Percentiles rank a stretch among this genome's conserved stretches.
Evolutionary conservation across 352 stramenopile species (phyloP).

Genomic region (Phytophthora sojae): DNA sequence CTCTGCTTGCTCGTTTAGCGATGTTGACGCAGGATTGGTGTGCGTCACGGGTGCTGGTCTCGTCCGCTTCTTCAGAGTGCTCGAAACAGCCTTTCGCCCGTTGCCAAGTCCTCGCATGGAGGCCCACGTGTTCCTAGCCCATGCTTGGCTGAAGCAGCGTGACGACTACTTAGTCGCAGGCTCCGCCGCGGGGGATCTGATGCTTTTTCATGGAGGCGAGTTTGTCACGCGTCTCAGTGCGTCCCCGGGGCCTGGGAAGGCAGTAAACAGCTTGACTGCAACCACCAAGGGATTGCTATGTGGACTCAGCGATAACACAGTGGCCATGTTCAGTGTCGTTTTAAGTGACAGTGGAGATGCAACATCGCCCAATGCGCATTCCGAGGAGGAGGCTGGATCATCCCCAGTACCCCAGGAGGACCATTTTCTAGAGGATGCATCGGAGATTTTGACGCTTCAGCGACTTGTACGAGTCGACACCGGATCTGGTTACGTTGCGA

Average conservation of each 20-base stretch:
- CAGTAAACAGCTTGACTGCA: slow-evolving; percentile 67
- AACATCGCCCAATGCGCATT: slow-evolving; percentile 38
- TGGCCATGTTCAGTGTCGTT: slow-evolving; percentile 74
- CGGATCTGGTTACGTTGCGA: slow-evolving; percentile 46
- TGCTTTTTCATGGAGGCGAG: slow-evolving; percentile 89
- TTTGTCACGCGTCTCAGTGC: slow-evolving; percentile 63
- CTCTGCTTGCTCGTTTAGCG: slow-evolving; percentile 88
- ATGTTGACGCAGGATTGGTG: slow-evolving; percentile 88
- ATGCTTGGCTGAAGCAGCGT: slow-evolving; percentile 91
- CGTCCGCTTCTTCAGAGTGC: slow-evolving; percentile 92
- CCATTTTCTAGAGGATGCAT: slow-evolving; percentile 29
- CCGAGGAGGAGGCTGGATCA: slow-evolving; percentile 18
- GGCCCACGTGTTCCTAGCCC: slow-evolving; percentile 75
- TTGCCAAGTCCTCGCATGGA: slow-evolving; percentile 87
- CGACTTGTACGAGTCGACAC: slow-evolving; percentile 70
- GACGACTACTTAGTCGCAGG: slow-evolving; percentile 91
- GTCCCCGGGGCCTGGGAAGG: slow-evolving; percentile 58
- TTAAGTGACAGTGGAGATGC: slow-evolving; percentile 25
- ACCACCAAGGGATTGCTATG: slow-evolving; percentile 85
- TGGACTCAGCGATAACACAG: slow-evolving; percentile 69
- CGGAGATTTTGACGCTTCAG: slow-evolving; percentile 61
- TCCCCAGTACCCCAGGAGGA: slow-evolving; percentile 22
- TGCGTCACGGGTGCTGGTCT: slow-evolving; percentile 84
- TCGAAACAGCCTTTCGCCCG: slow-evolving; percentile 85
- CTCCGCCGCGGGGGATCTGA: slow-evolving; percentile 81